Evolutionary conservation across 805 yeast genomes (phyloP).

Genomic region (Metschnikowia peoriensis): DNA sequence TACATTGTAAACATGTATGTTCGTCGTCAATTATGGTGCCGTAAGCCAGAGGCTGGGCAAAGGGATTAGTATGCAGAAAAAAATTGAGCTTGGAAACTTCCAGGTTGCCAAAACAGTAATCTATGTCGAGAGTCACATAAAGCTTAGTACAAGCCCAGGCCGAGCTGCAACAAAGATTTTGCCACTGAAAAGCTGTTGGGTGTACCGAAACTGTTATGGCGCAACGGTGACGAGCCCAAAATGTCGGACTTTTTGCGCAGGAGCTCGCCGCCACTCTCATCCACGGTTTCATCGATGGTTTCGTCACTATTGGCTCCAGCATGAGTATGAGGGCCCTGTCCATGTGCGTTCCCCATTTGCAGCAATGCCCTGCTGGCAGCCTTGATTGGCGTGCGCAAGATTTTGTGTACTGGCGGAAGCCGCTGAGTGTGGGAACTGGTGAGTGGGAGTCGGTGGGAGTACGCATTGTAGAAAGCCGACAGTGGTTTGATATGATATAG

Average conservation of each 20-base stretch:
- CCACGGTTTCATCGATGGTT: conserved; percentile 21
- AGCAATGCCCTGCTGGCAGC: conserved; percentile 23
- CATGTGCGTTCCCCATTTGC: conserved; percentile 14
- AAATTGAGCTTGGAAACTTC: not conserved
- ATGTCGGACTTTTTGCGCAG: conserved; percentile 20
- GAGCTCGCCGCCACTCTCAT: conserved; percentile 17
- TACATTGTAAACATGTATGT: not conserved
- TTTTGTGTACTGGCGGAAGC: conserved; percentile 42
- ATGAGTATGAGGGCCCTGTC: not conserved
- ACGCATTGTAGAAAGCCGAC: conserved; percentile 29
- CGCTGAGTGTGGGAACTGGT: conserved; percentile 9
- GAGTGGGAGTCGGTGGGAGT: conserved; percentile 14
- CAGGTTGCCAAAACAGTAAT: not conserved
- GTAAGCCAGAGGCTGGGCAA: not conserved
- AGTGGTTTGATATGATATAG: conserved; percentile 38
- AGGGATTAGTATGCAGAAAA: not conserved
- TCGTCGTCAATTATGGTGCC: not conserved
- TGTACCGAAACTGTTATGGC: conserved; percentile 35
- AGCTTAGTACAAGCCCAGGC: conserved; percentile 25
- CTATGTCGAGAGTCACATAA: no score
- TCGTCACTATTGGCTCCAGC: conserved; percentile 20
- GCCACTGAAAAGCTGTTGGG: conserved; percentile 47
- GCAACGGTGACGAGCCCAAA: conserved; percentile 36
- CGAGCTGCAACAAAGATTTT: conserved; percentile 44
- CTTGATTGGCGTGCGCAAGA: conserved; percentile 44